Evolutionary conservation across 495 filamentous ascomycete species (phyloP), one percentile per base, ranked within the genome.

Genomic region (Xylaria palmicola): DNA sequence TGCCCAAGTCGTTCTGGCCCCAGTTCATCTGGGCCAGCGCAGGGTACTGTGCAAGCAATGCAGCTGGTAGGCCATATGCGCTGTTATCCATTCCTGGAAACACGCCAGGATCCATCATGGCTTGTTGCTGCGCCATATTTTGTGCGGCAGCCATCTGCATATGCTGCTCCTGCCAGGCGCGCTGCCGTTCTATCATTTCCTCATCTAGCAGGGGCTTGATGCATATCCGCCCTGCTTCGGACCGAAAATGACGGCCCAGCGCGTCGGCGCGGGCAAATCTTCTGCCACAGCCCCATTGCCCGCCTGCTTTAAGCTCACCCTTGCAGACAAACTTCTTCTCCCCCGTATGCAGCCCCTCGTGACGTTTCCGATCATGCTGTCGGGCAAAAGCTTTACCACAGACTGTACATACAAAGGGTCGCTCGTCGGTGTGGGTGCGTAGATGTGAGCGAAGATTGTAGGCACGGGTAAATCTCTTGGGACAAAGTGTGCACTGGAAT

Each of bases 281-380:
- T 27, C 94, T 87, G 12, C 91, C 91, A 66, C 94, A 98, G 45
- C 94, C 94, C 94, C 94, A 98, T 56, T 86, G 84, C 6, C 85
- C 86, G 30, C 86, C 87, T n/a, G 83, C 81, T 59, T 92, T 90
- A 10, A 98, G 85, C 54, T 91, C 89, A 58, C 94, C 94, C 39
- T 89, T 89, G 74, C 94, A 98, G 59, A 98, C 90, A 69, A 97
- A 98, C 66, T 97, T 97, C 85, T 96, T 96, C 72, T 96, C 92
- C 39, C 92, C 92, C 1, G 88, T 90, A 71, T 96, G 92, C 4
- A 96, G 78, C 13, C 92, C 90, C 76, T 96, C 92, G 74, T 96
- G 92, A 20, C 92, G 84, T 75, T 95, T 96, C 34, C 92, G 86
- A 72, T 96, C 92, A 63, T 95, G 92, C 70, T 96, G 91, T n/a